Base-by-base conservation (phyloP, 495 filamentous ascomycete species). In the Aspergillus saccharolyticus region DNA sequence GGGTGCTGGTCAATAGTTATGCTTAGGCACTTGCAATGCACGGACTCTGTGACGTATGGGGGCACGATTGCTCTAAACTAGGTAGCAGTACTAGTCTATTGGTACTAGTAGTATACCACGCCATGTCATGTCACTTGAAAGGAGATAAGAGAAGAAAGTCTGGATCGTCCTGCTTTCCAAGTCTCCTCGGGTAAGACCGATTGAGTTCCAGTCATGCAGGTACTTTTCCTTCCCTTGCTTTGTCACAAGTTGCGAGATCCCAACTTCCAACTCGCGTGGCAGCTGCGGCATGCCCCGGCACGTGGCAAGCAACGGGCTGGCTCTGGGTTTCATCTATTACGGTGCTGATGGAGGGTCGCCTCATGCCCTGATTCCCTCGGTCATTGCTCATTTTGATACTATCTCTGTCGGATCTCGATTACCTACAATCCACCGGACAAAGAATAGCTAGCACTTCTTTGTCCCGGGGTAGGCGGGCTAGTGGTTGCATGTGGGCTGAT, bases 261-360 rank as follows among this genome's bases (percentile, higher is more conserved):
- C n/a, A n/a, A n/a, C n/a, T n/a, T n/a, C n/a, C 55, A 58, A 42
- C 49, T 58, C 56, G 56, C 56, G 56, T 58, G 56, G 33, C 33
- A n/a, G 33, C 2, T 39, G 14, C 10, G 33, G 33, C 33, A 39
- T 53, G 52, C 39, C 46, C 55, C 44, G 22, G 50, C 56, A 58
- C 56, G 56, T 58, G 56, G 56, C 58, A 59, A 42, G 42, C 48
- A 51, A 58, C 55, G 33, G 33, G 33, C 33, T 39, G 33, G 33
- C 10, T 39, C 33, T 39, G 33, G 33, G 6, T 39, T 39, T 39
- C 7, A 39, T 39, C 33, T 39, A 39, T 39, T 39, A 39, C 10
- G 33, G 33, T 39, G 33, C 33, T 39, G 33, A 39, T 39, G 33
- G 33, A 39, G 33, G 33, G 33, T 12, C 33, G 33, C 33, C 33